Conservation (phyloP, 768 basidiomycete genomes). For the Amanita subjunquillea region DNA sequence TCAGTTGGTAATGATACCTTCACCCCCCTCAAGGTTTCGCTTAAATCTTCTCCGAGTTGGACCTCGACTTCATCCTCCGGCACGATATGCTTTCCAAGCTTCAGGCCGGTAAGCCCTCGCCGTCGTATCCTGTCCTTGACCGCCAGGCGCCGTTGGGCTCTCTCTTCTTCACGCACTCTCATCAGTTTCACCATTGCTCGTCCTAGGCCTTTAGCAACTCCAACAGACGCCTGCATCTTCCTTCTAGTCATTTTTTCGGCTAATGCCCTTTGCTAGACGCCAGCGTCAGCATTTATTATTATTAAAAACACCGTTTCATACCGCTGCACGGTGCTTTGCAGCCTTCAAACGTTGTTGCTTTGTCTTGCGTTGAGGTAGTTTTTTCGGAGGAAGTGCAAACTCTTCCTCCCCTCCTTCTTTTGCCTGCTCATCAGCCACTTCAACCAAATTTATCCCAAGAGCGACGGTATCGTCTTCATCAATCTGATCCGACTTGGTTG, state of each 20-base stretch:
- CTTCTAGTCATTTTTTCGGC: constrained; percentile 51
- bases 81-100: constrained; percentile 73
- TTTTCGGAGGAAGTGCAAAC: constrained; percentile 20
- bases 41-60: constrained; percentile 84
- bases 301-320: constrained; percentile 16
- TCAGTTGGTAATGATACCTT: constrained; percentile 41
- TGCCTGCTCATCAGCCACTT: constrained; percentile 28
- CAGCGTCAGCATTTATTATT: neutral
- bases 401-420: constrained; percentile 19
- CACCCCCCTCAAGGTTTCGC: constrained; percentile 71
- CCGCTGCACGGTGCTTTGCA: constrained; percentile 53
- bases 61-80: constrained; percentile 64
- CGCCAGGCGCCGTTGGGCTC: constrained; percentile 29
- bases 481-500: constrained; percentile 36
- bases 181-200: constrained; percentile 23
- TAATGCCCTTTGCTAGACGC: constrained; percentile 49
- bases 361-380: constrained; percentile 31
- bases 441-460: constrained; percentile 59
- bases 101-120: constrained; percentile 60
- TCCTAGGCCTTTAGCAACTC: constrained; percentile 43
- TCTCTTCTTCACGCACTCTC: constrained; percentile 31
- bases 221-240: constrained; percentile 49
- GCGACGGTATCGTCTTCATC: constrained; percentile 28
- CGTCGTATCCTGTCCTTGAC: constrained; percentile 39
- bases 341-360: constrained; percentile 56